Base-by-base conservation (phyloP, 495 filamentous ascomycete genomes). In the Xylaria longipes region DNA sequence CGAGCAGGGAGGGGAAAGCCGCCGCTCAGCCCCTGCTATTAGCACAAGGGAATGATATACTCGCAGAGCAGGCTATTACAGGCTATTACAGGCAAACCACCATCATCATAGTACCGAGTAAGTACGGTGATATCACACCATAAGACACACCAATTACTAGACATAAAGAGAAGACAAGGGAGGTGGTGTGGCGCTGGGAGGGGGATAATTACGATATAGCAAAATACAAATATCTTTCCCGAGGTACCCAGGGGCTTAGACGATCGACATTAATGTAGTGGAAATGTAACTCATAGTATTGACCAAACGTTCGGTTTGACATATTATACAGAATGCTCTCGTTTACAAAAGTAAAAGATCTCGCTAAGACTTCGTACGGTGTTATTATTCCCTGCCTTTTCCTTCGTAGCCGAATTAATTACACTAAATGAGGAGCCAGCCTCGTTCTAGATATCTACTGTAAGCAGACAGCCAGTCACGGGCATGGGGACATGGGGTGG, bases 381-480 rank as follows among this genome's bases (percentile, higher is more conserved):
- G 31, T 37, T 39, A 37, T 37, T 37, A 29, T 37, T 37, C 31
- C 20, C 31, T 60, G 33, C 54, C 5, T 39, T 29, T n/a, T 35
- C 9, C 12, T n/a, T 14, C 5, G 33, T 37, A 37, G n/a, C 31
- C 22, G 31, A 35, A 31, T n/a, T 37, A 35, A 31, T n/a, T 37
- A 60, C 56, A 31, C 57, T 37, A 60, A 17, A 60, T 22, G 33
- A 37, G 31, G 57, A 22, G 9, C 57, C 57, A 60, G 29, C 57
- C 57, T 37, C 15, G 17, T n/a, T 37, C 17, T 1, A 12, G 37
- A 60, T 35, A 35, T 9, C 22, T 8, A 12, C 9, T 5, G 3
- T 29, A 22, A 11, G 29, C 29, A 58, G 17, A 57, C 12, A 33
- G 12, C 54, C 8, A n/a, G 33, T n/a, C n/a, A n/a, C n/a, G n/a